Conservation (phyloP, 441 rosid genomes). For the Syzygium malaccense region DNA sequence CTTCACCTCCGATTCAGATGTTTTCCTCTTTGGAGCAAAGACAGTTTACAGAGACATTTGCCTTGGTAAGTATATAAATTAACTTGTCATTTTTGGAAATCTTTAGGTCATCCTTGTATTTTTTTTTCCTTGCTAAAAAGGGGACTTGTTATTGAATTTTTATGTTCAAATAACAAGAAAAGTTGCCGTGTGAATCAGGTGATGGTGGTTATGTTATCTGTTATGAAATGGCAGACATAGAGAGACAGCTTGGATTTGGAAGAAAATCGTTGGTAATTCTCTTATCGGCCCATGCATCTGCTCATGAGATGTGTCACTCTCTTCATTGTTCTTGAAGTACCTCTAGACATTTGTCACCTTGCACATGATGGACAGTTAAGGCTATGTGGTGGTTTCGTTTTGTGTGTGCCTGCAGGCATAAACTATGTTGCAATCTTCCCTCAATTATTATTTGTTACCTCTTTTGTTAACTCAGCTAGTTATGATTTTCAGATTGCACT, state of each 20-base stretch:
- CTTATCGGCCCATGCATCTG: not conserved
- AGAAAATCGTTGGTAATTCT: conserved; percentile 78
- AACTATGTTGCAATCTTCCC: not conserved
- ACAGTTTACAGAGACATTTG: conserved; percentile 88
- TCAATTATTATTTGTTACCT: not conserved
- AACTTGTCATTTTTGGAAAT: not conserved
- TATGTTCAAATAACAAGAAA: not conserved
- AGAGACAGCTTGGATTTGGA: conserved; percentile 77
- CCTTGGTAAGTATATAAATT: conserved; percentile 43
- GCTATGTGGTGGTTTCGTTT: not conserved
- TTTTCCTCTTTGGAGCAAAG: conserved; percentile 90
- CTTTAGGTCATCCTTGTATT: not conserved
- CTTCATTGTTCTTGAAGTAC: not conserved
- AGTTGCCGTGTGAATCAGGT: conserved; percentile 39
- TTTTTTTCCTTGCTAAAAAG: not conserved
- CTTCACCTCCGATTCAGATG: conserved; percentile 87
- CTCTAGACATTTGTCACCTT: not conserved
- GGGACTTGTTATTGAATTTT: not conserved
- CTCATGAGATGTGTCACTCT: conserved; percentile 1
- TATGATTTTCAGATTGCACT: conserved; percentile 53
- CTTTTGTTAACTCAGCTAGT: not conserved
- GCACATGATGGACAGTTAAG: not conserved
- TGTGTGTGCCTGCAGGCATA: not conserved
- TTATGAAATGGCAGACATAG: conserved; percentile 88
- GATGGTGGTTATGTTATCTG: conserved; percentile 81